Base-by-base conservation (phyloP, 495 filamentous ascomycete genomes). In the Barbatosphaeria neglecta region DNA sequence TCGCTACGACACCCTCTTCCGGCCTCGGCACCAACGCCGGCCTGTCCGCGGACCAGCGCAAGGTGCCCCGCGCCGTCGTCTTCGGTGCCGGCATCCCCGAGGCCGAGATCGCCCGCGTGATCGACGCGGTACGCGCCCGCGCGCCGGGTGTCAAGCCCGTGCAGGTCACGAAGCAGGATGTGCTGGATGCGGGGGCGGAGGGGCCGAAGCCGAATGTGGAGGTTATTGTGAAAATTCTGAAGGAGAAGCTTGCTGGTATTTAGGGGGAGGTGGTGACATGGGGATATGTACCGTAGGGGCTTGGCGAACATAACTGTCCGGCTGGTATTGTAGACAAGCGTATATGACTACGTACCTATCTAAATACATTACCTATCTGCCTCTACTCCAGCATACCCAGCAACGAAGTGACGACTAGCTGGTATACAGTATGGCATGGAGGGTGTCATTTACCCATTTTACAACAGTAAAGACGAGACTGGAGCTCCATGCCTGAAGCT, bases 21-120 rank as follows among this genome's bases (percentile, higher is more conserved):
- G 47, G 48, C 3, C 45, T 57, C 6, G 60, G 60, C 47, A 58
- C 44, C 50, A 63, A 63, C 51, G 51, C 46, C 5, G 15, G 2
- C 5, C 31, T 24, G 9, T 33, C 43, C 5, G 43, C 25, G 4
- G 22, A 27, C 37, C 53, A 53, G 37, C 47, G 46, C 46, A 39
- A 51, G 45, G 43, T 50, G 45, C 60, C 60, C 13, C 22, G 22
- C 31, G 58, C 51, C 27, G 37, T 63, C 43, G 52, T 63, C 47
- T 54, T 63, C 27, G 60, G 58, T 45, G 60, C 51, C 23, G 50
- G 53, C 23, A 22, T 61, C 19, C 31, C 51, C 5, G 53, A 51
- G 9, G 51, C 51, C n/a, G 50, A 61, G 33, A 38, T 51, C 0
- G 41, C 27, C 10, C 37, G 39, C 8, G 24, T 63, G 33, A 51